Conservation (phyloP, 208 protist genomes). For the Crithidia sp. region DNA sequence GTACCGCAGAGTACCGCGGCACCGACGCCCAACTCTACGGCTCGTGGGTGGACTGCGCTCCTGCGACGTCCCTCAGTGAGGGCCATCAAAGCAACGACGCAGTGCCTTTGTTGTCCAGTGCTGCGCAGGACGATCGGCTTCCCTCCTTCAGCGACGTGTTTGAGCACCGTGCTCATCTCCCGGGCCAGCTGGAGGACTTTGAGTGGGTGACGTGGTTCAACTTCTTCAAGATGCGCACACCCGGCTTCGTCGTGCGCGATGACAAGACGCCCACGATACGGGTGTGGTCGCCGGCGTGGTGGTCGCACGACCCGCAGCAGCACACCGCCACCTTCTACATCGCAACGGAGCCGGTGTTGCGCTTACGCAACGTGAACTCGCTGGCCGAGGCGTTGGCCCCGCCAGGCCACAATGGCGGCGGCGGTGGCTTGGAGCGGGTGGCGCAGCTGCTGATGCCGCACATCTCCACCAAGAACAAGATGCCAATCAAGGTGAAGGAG, state of each 20-base stretch:
- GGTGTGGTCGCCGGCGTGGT: conserved; percentile 53
- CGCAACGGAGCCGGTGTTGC: conserved; percentile 42
- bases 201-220: conserved; percentile 38
- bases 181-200: conserved; percentile 24
- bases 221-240: conserved; percentile 26
- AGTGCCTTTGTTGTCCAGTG: conserved; percentile 6
- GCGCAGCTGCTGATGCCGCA: conserved; percentile 49
- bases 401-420: conserved; percentile 1
- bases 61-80: neutral
- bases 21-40: conserved; percentile 32
- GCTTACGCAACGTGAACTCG: conserved; percentile 23
- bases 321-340: conserved; percentile 43
- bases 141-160: conserved; percentile 39
- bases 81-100: neutral
- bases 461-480: conserved; percentile 25
- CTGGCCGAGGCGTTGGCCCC: conserved; percentile 34
- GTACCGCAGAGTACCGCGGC: conserved; percentile 56
- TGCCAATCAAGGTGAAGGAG: conserved; percentile 10
- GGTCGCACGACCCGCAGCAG: conserved; percentile 31
- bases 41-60: conserved; percentile 43
- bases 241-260: conserved; percentile 3
- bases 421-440: conserved; percentile 34
- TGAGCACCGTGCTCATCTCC: conserved; percentile 22
- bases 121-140: conserved; percentile 25
- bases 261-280: conserved; percentile 15